Base-by-base conservation (phyloP, 164 flowering plant species). In the Nymphaea thermarum region DNA sequence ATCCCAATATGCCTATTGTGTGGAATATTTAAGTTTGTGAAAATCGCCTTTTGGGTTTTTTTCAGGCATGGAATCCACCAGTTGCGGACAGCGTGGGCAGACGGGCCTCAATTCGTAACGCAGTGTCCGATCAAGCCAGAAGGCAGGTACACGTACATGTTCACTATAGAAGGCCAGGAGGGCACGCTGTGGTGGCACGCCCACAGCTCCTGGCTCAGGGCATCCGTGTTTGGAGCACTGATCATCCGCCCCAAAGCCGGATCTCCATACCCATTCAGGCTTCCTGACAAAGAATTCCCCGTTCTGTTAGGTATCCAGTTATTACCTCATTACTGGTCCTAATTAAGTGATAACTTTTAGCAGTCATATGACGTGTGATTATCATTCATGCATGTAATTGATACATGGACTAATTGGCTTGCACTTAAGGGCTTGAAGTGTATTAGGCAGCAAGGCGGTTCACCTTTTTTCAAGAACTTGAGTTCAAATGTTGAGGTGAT, bases 111-210 rank as follows among this genome's bases (percentile, higher is more conserved):
- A 44, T 87, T 73, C 60, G 80, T 93, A 45, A 93, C 98, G 0
- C 98, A 93, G 74, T 93, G 98, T 69, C 97, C 98, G 0, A 91
- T 93, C 67, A 77, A 67, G 69, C 97, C 98, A 6, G 98, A 96
- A 43, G 80, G 74, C 44, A 80, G 79, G 62, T 93, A 93, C 83
- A 91, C 93, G 5, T 93, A 93, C 82, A 67, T 91, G 43, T 91
- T 85, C 88, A 91, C 87, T 7, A 86, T 93, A 42, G 70, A 82
- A 51, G 76, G 85, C 60, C 97, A 93, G 72, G 98, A 93, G 68
- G 97, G 98, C 5, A 93, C 97, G 4, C 66, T 93, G 66, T 93
- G 98, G 97, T 93, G 97, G 97, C 98, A 93, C 68, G 98, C 97
- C 68, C 98, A 93, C 64, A 87, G 88, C 77, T 73, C 78, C 72